These are phyloP conservation scores for Phaeotremella skinneri DNA, from an alignment of 768 basidiomycete genomes.

Conservation along the genomic window DNA sequence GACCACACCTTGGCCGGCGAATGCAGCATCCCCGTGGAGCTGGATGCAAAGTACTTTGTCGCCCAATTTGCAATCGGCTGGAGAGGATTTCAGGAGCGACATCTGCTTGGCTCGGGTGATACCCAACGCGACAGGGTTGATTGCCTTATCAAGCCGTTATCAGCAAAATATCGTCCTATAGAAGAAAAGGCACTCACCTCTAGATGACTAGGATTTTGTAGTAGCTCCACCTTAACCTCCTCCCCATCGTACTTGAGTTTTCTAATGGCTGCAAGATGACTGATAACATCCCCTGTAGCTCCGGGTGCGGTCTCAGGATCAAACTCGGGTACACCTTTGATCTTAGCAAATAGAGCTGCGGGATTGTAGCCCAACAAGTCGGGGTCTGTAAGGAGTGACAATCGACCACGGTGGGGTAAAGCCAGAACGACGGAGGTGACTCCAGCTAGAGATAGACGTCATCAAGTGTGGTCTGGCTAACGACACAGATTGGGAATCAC, in stretches of 20 bases:
- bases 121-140: slow-evolving; percentile 81
- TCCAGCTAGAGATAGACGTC: slow-evolving; percentile 55
- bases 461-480: background rate
- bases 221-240: slow-evolving; percentile 68
- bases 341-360: slow-evolving; percentile 76
- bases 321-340: slow-evolving; percentile 58
- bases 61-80: slow-evolving; percentile 56
- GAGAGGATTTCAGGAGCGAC: slow-evolving; percentile 66
- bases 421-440: slow-evolving; percentile 71
- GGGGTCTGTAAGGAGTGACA: slow-evolving; percentile 74
- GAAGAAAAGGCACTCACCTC: slow-evolving; percentile 24
- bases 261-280: slow-evolving; percentile 73
- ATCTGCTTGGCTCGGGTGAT: slow-evolving; percentile 90
- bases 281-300: slow-evolving; percentile 79
- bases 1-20: slow-evolving; percentile 83
- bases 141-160: slow-evolving; percentile 61
- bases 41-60: slow-evolving; percentile 83
- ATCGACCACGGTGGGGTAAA: slow-evolving; percentile 84
- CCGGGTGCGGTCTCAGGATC: slow-evolving; percentile 48
- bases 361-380: slow-evolving; percentile 64
- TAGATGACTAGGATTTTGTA: slow-evolving; percentile 56
- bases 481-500: slow-evolving; percentile 48
- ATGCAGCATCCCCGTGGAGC: slow-evolving; percentile 87
- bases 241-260: slow-evolving; percentile 58
- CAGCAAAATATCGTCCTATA: background rate